Base-by-base conservation (phyloP, 2,329 filamentous ascomycete genomes). In the Penicillium janthinellum region DNA sequence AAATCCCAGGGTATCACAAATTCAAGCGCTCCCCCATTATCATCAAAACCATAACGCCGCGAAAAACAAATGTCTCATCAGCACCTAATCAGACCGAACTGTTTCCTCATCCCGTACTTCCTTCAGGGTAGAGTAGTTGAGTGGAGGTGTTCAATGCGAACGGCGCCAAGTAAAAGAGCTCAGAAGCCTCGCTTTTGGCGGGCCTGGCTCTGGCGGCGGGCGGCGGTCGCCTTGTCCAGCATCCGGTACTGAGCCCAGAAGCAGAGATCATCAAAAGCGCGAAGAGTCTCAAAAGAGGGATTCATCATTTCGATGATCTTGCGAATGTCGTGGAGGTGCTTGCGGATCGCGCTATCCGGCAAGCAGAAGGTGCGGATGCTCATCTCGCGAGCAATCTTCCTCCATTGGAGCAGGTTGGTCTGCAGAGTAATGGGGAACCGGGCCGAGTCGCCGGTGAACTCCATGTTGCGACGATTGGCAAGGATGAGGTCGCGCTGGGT, bases 321-420 rank as follows among this genome's bases (percentile, higher is more conserved):
- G 41, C 79, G 77, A 34, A 78, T 76, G 54, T 84, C 82, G 52
- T 79, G 76, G 55, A 84, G 68, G 48, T 83, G 76, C 65, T 82
- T 83, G 56, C 79, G 72, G 54, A 84, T 76, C 14, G 77, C 76
- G 50, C 75, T 78, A 63, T 84, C 82, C 1, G 80, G 77, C 25
- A 75, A 71, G 65, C 81, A 84, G 64, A 83, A 83, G 2, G 80
- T 83, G 31, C 81, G 78, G 35, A 82, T 71, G 44, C 74, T 73
- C 78, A 84, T 80, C 54, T 81, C 76, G 41, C 74, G 78, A 41
- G 77, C 75, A 17, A 83, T 72, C 3, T 71, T 70, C 59, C 78
- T 81, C 82, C 82, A 84, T 57, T 75, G 79, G 38, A 78, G 73
- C 53, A 84, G 71, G 54, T 80, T 80, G 3, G 77, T 87, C 57